Conservation (phyloP, 768 basidiomycete genomes). For the Boletus rubescentipes region DNA sequence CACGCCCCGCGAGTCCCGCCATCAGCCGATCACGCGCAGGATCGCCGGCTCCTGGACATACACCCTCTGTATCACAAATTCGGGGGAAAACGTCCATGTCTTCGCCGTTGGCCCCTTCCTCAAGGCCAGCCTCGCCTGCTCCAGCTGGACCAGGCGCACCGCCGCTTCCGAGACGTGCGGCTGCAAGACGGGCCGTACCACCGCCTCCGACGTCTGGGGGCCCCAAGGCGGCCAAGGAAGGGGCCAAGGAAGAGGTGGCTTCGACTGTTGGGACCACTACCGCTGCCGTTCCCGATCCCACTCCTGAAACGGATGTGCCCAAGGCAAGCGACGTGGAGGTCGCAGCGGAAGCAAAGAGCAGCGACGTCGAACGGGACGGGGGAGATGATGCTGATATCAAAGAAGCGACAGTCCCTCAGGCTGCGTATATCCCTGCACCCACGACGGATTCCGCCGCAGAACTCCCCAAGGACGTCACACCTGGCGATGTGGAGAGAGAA, state of each 20-base stretch:
- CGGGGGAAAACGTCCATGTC: constrained; percentile 16
- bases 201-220: constrained; percentile 19
- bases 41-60: constrained; percentile 22
- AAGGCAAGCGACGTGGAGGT: not conserved
- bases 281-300: not conserved
- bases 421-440: not conserved
- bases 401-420: not conserved
- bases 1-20: constrained; percentile 31
- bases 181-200: constrained; percentile 44
- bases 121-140: constrained; percentile 39
- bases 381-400: not conserved
- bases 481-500: not conserved
- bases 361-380: not conserved
- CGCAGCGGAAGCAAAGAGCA: constrained; percentile 1
- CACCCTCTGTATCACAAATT: constrained; percentile 2
- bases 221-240: not conserved
- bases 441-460: not conserved
- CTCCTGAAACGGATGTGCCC: not conserved
- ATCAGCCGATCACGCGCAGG: constrained; percentile 24
- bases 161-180: constrained; percentile 65
- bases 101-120: constrained; percentile 34
- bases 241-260: constrained; percentile 4
- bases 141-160: constrained; percentile 36
- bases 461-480: not conserved
- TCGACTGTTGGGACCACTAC: not conserved